Evolutionary conservation across 2,329 filamentous ascomycete species (phyloP).

Genomic region (Alternaria arbusti): DNA sequence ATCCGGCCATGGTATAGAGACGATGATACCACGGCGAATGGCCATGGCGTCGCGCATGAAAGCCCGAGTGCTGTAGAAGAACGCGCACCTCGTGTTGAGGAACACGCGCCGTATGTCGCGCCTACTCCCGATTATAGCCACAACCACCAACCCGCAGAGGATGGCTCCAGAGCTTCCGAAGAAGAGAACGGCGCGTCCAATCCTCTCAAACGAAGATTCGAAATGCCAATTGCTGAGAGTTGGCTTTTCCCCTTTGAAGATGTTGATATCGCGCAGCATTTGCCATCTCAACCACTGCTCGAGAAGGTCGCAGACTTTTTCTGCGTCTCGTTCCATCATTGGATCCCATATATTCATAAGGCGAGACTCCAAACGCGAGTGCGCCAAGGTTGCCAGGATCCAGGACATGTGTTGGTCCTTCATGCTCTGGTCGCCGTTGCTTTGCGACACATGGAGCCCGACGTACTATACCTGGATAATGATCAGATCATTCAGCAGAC

Average conservation of each 20-base stretch:
- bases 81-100: constrained; percentile 2
- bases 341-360: constrained; percentile 45
- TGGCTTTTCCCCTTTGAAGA: constrained; percentile 29
- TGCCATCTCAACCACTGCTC: constrained; percentile 35
- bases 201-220: constrained; percentile 34
- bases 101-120: not conserved
- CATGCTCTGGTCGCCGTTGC: constrained; percentile 38
- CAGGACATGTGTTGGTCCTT: constrained; percentile 30
- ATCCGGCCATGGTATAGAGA: constrained; percentile 29
- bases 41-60: not conserved
- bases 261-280: constrained; percentile 32
- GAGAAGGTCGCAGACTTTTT: constrained; percentile 39
- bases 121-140: not conserved
- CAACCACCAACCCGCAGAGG: not conserved
- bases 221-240: constrained; percentile 17
- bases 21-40: not conserved
- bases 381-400: constrained; percentile 18
- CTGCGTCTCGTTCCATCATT: constrained; percentile 43
- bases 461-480: constrained; percentile 28
- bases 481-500: constrained; percentile 37
- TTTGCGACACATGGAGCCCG: constrained; percentile 37
- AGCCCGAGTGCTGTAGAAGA: not conserved
- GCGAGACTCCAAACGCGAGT: constrained; percentile 34
- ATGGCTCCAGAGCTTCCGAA: not conserved
- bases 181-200: constrained; percentile 9